Conservation (phyloP, 2,329 filamentous ascomycete genomes). For the Fusarium sp. region DNA sequence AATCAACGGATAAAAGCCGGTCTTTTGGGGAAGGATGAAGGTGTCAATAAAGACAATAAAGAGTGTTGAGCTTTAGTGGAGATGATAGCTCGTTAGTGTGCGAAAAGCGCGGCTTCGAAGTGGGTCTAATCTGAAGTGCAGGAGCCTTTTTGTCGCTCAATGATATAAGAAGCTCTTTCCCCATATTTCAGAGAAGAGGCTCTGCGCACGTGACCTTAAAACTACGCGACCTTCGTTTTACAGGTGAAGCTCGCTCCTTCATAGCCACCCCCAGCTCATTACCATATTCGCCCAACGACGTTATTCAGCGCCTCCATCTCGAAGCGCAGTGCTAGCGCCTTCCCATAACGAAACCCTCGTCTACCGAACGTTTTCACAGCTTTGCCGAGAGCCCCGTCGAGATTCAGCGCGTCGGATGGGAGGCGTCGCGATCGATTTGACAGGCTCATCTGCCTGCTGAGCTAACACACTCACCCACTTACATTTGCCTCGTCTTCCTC, state of each 20-base stretch:
- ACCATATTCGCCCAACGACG: constrained; percentile 42
- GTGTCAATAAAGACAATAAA: not conserved
- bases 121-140: not conserved
- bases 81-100: not conserved
- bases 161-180: not conserved
- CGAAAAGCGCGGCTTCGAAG: not conserved
- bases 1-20: constrained; percentile 45
- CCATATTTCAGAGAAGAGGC: constrained; percentile 24
- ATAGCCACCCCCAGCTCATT: constrained; percentile 42
- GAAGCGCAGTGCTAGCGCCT: constrained; percentile 28
- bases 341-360: constrained; percentile 9
- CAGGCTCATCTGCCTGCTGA: constrained; percentile 63
- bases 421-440: constrained; percentile 57
- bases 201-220: constrained; percentile 58
- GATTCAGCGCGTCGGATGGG: constrained; percentile 58
- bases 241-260: constrained; percentile 48
- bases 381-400: constrained; percentile 31
- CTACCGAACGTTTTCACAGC: constrained; percentile 10
- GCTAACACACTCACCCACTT: constrained; percentile 38
- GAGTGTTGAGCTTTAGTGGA: not conserved
- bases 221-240: constrained; percentile 51
- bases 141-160: not conserved
- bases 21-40: not conserved
- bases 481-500: constrained; percentile 6
- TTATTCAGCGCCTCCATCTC: constrained; percentile 39